Percentiles rank a stretch among this genome's conserved stretches.
phyloP scores from a whole-genome alignment of 352 stramenopile genomes.

The Halophytophthora polymorphica region DNA sequence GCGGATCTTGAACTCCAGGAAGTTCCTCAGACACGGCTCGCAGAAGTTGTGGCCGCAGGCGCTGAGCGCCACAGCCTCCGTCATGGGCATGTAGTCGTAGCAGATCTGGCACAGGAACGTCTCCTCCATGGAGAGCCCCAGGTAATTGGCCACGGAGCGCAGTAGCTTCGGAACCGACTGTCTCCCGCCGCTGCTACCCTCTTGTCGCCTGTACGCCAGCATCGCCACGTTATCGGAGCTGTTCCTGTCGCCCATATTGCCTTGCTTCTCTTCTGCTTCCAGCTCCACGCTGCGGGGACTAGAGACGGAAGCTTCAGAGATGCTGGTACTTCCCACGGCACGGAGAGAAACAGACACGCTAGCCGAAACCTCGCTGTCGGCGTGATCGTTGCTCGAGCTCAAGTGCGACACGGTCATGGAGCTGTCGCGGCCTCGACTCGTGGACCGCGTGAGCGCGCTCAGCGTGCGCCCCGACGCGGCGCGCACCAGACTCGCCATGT shows the following conservation, averaged over 20 bases:
- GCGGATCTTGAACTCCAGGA: conserved; percentile 69
- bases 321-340: conserved; percentile 4
- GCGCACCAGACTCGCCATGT: conserved; percentile 26
- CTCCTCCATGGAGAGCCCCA: conserved; percentile 63
- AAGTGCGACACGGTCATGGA: conserved; percentile 21
- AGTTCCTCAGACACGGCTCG: conserved; percentile 50
- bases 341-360: neutral
- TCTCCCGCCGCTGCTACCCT: conserved; percentile 22
- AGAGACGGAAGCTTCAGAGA: conserved; percentile 14
- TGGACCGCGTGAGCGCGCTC: conserved; percentile 19
- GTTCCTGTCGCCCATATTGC: neutral
- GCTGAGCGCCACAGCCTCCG: conserved; percentile 31
- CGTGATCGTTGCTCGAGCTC: conserved; percentile 17
- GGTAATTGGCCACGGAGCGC: conserved; percentile 44
- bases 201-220: conserved; percentile 16
- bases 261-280: conserved; percentile 12
- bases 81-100: conserved; percentile 52
- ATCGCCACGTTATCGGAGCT: neutral
- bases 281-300: conserved; percentile 10
- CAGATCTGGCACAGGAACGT: conserved; percentile 80
- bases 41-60: conserved; percentile 64
- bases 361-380: neutral
- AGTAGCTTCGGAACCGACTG: conserved; percentile 49
- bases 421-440: conserved; percentile 20
- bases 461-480: conserved; percentile 28